Evolutionary conservation across 1,284 basidiomycete species (phyloP), one percentile per base, ranked within the genome.

Genomic region (Apiotrichum brassicae): DNA sequence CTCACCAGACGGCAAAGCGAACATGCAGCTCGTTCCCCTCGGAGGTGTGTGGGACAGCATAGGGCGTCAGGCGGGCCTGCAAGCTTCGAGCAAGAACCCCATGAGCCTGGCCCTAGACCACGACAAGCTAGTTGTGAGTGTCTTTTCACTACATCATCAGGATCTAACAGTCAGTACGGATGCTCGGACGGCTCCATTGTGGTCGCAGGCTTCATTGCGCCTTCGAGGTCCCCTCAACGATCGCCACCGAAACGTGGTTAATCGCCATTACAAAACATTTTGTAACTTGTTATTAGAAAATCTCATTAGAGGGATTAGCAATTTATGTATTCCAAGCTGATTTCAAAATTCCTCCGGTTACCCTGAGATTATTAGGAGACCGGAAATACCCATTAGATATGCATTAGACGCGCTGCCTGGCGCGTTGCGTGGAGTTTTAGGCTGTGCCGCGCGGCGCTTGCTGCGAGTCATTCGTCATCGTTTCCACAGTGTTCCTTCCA

Each of bases 131-230:
- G 61, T 64, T 13, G 66, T 68, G 48, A 59, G 68, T 43, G n/a
- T 55, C 14, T 30, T 4, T 25, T 19, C 18, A n/a, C 14, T 7
- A 3, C 6, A 1, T 24, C 9, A 13, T 5, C 13, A 6, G 9
- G 11, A 6, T 34, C 54, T 57, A 30, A 57, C 51, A 51, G 9
- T 5, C 51, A 68, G 66, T 66, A 65, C 47, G 66, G 66, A 3
- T 68, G 66, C 40, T 39, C 62, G 11, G 66, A 68, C 38, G 66
- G 66, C 1, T 62, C 58, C 6, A 57, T 68, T n/a, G 61, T 65
- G 7, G 49, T 65, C 2, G 63, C 61, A 4, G 51, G 55, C 19
- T 68, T 68, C 37, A 49, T 57, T 7, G 52, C 52, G 24, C 37
- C 19, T 20, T 26, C 11, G 18, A 16, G 8, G 33, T 34, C 33